Percentiles rank a stretch among this genome's conserved stretches.
phyloP scores from a whole-genome alignment of 2,329 filamentous ascomycete species.

The Arthrobotrys iridis region DNA sequence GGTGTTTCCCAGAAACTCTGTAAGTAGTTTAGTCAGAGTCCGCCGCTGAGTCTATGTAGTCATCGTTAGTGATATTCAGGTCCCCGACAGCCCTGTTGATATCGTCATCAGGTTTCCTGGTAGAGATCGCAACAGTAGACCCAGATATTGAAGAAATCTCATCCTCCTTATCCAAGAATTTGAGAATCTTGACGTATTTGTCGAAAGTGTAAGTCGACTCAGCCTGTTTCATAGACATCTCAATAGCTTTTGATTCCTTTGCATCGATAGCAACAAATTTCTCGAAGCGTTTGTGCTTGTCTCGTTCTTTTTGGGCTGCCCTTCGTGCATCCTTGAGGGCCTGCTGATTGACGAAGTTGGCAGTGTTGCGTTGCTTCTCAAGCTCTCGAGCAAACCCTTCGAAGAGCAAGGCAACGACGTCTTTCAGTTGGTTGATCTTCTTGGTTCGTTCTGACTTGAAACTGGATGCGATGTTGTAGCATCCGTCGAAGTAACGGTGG shows the following conservation, averaged over 20 bases:
- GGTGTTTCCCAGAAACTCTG: too few species aligned
- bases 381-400: background rate
- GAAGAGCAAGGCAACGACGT: background rate
- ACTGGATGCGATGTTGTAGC: background rate
- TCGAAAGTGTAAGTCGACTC: background rate
- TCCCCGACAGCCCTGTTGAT: background rate
- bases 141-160: conserved; percentile 5
- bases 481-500: background rate
- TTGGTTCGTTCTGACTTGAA: conserved; percentile 5
- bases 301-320: background rate
- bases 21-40: conserved; percentile 9
- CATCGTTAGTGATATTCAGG: background rate
- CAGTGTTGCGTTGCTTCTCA: background rate
- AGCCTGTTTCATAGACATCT: background rate
- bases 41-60: background rate
- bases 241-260: background rate
- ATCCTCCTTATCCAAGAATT: conserved; percentile 12
- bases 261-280: background rate
- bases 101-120: background rate
- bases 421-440: background rate
- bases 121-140: background rate
- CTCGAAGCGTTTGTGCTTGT: background rate
- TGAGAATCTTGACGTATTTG: background rate
- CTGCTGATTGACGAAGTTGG: background rate
- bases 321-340: background rate